Percentiles rank a stretch among this genome's conserved stretches.
Evolutionary conservation across 176 grass and related monocot genomes (phyloP).

Genomic region (Puya raimondii): DNA sequence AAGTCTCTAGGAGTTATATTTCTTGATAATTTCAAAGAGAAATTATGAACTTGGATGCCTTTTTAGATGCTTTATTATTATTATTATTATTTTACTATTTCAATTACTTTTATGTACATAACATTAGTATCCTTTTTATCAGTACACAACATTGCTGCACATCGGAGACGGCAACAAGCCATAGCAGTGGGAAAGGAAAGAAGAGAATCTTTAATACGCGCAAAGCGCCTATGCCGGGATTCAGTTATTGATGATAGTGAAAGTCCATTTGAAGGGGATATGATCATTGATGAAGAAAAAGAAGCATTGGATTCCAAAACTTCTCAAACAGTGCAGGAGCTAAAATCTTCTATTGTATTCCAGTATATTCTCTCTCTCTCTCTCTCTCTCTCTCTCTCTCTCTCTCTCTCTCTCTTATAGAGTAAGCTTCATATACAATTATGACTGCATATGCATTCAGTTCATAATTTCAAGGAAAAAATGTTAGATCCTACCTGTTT

Average conservation of each 20-base stretch:
- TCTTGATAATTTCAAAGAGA: no score
- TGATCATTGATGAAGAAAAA: conserved; percentile 75
- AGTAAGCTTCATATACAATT: not conserved
- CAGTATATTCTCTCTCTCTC: conserved; percentile 41
- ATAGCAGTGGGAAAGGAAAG: conserved; percentile 83
- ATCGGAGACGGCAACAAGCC: conserved; percentile 63
- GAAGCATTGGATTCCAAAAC: conserved; percentile 49
- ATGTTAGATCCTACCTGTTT: not conserved
- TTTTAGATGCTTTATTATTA: no score
- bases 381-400: conserved; percentile 1
- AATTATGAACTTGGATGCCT: no score
- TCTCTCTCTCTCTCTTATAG: conserved; percentile 11
- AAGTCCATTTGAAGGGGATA: conserved; percentile 43
- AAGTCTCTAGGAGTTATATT: no score
- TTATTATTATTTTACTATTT: no score
- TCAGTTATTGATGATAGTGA: conserved; percentile 46
- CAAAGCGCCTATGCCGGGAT: conserved; percentile 79
- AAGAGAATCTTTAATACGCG: conserved; percentile 87
- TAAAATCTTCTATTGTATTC: conserved; percentile 54
- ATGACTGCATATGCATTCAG: not conserved
- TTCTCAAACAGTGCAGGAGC: conserved; percentile 56
- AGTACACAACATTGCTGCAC: conserved; percentile 53
- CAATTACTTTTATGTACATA: not conserved
- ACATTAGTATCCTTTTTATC: not conserved
- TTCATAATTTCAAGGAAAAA: not conserved